Evolutionary conservation across 129 eudicot species (phyloP).

Genomic region (Flaveria trinervia): DNA sequence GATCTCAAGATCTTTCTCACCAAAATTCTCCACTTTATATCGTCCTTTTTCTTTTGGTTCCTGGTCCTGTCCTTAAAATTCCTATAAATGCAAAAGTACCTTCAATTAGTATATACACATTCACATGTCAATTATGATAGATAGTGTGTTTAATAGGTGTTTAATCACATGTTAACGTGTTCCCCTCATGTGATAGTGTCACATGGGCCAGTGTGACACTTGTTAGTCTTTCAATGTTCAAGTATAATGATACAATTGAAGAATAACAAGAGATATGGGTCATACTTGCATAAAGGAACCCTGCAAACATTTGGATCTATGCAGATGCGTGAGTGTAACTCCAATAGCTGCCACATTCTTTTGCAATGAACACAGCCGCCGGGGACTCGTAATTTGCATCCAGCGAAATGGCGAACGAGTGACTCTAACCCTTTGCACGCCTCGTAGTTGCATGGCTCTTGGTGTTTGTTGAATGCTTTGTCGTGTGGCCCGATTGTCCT

Average conservation of each 20-base stretch:
- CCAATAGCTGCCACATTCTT: slow-evolving; percentile 97
- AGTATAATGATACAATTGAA: neutral
- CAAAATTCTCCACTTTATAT: slow-evolving; percentile 80
- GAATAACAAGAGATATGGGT: neutral
- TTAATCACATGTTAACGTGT: slow-evolving; percentile 10
- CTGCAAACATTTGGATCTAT: slow-evolving; percentile 61
- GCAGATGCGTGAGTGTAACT: slow-evolving; percentile 82
- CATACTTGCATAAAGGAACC: slow-evolving; percentile 96
- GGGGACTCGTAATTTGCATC: slow-evolving; percentile 71
- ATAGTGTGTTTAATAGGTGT: slow-evolving; percentile 4
- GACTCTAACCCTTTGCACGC: slow-evolving; percentile 89
- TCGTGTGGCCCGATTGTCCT: slow-evolving; percentile 80
- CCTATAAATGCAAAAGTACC: slow-evolving; percentile 37
- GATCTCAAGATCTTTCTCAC: slow-evolving; percentile 89
- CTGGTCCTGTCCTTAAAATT: slow-evolving; percentile 54
- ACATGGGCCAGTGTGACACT: slow-evolving; percentile 18
- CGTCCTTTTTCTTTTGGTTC: slow-evolving; percentile 74
- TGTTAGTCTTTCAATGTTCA: neutral
- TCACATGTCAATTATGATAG: slow-evolving; percentile 19
- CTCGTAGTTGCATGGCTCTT: slow-evolving; percentile 60
- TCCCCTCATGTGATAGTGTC: slow-evolving; percentile 19
- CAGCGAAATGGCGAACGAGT: slow-evolving; percentile 81
- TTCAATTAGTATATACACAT: slow-evolving; percentile 5
- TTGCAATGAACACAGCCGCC: slow-evolving; percentile 96
- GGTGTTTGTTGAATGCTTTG: slow-evolving; percentile 50